Percentiles rank a stretch among this genome's conserved stretches.
These are phyloP conservation scores for Termitomyces sp. DNA, from an alignment of 768 basidiomycete species.

Conservation along the genomic window DNA sequence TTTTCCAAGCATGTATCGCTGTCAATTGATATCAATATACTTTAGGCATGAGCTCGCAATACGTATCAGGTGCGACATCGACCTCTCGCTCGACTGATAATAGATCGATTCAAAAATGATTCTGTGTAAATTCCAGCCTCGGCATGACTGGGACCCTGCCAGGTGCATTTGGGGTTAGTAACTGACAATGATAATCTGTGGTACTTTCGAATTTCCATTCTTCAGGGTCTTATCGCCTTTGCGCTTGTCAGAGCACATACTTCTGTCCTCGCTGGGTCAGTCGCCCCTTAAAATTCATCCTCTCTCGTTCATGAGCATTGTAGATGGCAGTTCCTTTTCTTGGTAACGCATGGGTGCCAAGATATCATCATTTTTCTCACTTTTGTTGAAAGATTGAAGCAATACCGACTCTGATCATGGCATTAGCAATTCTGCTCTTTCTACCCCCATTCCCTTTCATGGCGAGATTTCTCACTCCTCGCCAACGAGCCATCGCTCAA, in stretches of 20 bases:
- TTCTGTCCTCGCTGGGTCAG: conserved; percentile 32
- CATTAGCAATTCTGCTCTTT: conserved; percentile 38
- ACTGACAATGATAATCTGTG: background rate
- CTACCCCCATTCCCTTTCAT: conserved; percentile 53
- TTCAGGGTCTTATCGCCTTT: conserved; percentile 49
- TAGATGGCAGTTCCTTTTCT: conserved; percentile 57
- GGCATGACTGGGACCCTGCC: conserved; percentile 56
- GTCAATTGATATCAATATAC: background rate
- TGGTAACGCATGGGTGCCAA: conserved; percentile 24
- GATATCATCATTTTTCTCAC: background rate
- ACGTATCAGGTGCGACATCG: conserved; percentile 34
- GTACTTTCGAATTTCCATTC: background rate
- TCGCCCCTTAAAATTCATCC: conserved; percentile 1
- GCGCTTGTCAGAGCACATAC: conserved; percentile 49
- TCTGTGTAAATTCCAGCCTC: conserved; percentile 26
- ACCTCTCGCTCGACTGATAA: background rate
- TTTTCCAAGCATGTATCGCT: background rate
- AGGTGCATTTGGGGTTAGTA: conserved; percentile 44
- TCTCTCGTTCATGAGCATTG: background rate
- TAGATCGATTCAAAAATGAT: background rate
- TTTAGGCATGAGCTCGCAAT: conserved; percentile 43
- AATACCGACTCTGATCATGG: conserved; percentile 52
- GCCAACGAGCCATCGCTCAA: conserved; percentile 51
- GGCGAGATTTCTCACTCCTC: conserved; percentile 43
- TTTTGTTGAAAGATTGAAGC: conserved; percentile 38